Percentiles rank a stretch among this genome's conserved stretches.
phyloP scores from a whole-genome alignment of 345 rosid species.

The Firmiana major region DNA sequence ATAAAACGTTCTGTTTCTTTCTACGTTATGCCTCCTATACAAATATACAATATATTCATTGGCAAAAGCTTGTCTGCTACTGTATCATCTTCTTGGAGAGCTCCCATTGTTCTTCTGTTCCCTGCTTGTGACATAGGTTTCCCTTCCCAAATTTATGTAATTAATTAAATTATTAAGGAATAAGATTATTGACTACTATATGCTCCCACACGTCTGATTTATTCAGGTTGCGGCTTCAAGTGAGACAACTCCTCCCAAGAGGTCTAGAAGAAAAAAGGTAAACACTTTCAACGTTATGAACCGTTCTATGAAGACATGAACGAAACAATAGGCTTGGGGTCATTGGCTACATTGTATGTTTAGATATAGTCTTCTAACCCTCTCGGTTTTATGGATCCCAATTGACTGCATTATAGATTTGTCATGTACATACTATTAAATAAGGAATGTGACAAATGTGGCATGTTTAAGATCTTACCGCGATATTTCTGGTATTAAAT shows the following conservation, averaged over 20 bases:
- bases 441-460: neutral
- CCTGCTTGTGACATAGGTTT: neutral
- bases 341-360: neutral
- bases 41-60: neutral
- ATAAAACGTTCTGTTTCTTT: neutral
- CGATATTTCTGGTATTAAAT: neutral
- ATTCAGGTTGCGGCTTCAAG: neutral
- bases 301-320: neutral
- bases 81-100: neutral
- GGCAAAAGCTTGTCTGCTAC: too few species aligned
- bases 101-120: neutral
- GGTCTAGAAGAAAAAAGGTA: conserved; percentile 13
- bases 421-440: neutral
- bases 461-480: neutral
- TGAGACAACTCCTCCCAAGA: neutral
- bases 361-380: neutral
- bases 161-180: neutral
- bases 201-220: neutral
- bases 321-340: neutral
- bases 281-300: neutral
- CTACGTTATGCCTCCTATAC: too few species aligned
- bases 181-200: neutral
- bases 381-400: neutral
- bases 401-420: neutral
- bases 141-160: neutral